phyloP scores from a whole-genome alignment of 208 protist species.

The Jaenimonas drosophilae region DNA sequence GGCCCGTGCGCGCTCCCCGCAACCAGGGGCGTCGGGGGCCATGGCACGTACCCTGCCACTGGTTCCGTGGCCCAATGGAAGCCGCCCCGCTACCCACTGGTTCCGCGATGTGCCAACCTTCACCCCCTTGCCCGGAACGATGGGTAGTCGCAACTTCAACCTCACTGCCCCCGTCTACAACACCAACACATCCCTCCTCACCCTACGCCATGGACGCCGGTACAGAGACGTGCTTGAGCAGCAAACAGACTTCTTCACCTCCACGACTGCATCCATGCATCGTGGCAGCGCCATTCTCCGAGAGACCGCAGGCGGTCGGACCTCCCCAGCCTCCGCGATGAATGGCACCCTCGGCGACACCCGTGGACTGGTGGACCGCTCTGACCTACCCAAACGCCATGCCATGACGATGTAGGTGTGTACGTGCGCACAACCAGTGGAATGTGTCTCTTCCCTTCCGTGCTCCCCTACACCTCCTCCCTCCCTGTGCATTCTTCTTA shows the following conservation, averaged over 20 bases:
- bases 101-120: slow-evolving; percentile 62
- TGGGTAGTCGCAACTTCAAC: slow-evolving; percentile 20
- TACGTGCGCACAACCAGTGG: no score
- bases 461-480: no score
- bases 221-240: slow-evolving; percentile 21
- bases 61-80: slow-evolving; percentile 10
- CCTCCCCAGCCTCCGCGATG: no score
- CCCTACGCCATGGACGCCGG: slow-evolving; percentile 13
- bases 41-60: background rate
- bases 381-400: no score
- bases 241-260: slow-evolving; percentile 41
- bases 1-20: slow-evolving; percentile 2
- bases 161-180: slow-evolving; percentile 6
- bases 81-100: slow-evolving; percentile 25
- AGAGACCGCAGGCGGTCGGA: background rate
- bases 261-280: background rate
- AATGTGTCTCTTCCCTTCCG: no score
- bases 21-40: background rate
- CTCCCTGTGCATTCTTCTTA: no score
- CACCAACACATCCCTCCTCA: slow-evolving; percentile 29
- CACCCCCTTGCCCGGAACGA: slow-evolving; percentile 67
- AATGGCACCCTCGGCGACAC: no score
- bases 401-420: no score
- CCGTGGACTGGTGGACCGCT: no score
- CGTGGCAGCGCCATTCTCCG: background rate